phyloP scores from a whole-genome alignment of 805 yeast species.

The Metahyphopichia silvanorum region DNA sequence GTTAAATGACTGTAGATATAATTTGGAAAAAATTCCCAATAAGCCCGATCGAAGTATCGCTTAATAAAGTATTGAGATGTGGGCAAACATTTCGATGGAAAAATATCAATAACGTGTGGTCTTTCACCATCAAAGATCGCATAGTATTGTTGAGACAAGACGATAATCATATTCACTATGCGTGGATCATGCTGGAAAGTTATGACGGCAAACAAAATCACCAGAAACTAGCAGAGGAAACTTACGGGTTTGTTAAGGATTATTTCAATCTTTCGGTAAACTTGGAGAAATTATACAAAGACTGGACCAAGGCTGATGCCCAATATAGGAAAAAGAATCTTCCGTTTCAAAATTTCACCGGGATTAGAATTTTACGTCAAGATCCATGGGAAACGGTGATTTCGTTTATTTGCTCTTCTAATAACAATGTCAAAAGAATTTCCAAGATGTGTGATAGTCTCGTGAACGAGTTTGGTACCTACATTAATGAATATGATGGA shows the following conservation, averaged over 20 bases:
- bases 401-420: slow-evolving; percentile 92
- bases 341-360: slow-evolving; percentile 46
- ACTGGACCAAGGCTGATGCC: slow-evolving; percentile 60
- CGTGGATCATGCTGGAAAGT: slow-evolving; percentile 30
- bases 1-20: slow-evolving; percentile 19
- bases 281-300: slow-evolving; percentile 48
- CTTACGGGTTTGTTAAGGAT: slow-evolving; percentile 48
- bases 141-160: slow-evolving; percentile 68
- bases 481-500: slow-evolving; percentile 52
- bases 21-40: slow-evolving; percentile 22
- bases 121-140: slow-evolving; percentile 56
- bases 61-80: slow-evolving; percentile 68
- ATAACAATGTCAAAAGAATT: slow-evolving; percentile 90
- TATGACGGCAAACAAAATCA: slow-evolving; percentile 3
- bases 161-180: slow-evolving; percentile 46
- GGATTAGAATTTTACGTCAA: slow-evolving; percentile 83
- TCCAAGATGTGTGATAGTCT: slow-evolving; percentile 87
- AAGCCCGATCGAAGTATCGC: slow-evolving; percentile 44
- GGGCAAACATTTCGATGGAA: slow-evolving; percentile 89
- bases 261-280: slow-evolving; percentile 69
- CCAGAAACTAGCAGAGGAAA: slow-evolving; percentile 14
- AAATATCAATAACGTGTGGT: slow-evolving; percentile 58
- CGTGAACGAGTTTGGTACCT: slow-evolving; percentile 65
- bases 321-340: slow-evolving; percentile 37
- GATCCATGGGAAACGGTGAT: slow-evolving; percentile 96